Base-by-base conservation (phyloP, 345 rosid species). In the Acer saccharum region DNA sequence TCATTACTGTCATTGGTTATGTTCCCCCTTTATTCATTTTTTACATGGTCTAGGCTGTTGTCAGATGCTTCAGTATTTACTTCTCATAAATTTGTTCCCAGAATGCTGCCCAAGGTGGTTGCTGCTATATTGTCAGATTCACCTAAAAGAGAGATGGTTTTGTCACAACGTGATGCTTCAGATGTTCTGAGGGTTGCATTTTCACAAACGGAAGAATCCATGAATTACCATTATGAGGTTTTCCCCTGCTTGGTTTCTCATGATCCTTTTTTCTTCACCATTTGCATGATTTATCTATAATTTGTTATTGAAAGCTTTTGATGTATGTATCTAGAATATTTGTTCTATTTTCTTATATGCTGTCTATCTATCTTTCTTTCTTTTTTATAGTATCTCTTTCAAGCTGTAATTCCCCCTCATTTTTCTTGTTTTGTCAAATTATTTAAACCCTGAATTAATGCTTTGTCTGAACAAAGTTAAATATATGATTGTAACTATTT, bases 181-280 rank as follows among this genome's bases (percentile, higher is more conserved):
- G 90, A 93, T 79, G 87, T 97, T 80, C 93, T 97, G 65, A 88
- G 86, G 82, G 91, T 85, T 58, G 94, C 93, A 78, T 83, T 97
- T 86, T 89, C 81, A 57, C 88, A 81, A 79, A 89, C 98, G n/a
- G 99, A 94, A 89, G 94, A 91, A 71, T 78, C 87, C 85, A 72
- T 97, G 93, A 89, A 88, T 81, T 87, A 91, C 86, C 79, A 67
- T 72, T 97, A 97, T 57, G 99, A 97, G 98, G 99, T 97, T 83
- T 77, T 63, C 73, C 80, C 32, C 75, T 7, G 55, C 58, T 58
- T 65, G 6, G 60, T 67, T 57, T 50, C 62, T 23, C 18, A 71
- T 60, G 48, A 65, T 61, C 46, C 55, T 68, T 71, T 71, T 71
- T 43, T 48, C 35, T 69, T 62, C 27, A 3, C 62, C n/a, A 76